Evolutionary conservation across 2,329 filamentous ascomycete species (phyloP), one percentile per base, ranked within the genome.

Genomic region (Colletotrichum liaoningense): DNA sequence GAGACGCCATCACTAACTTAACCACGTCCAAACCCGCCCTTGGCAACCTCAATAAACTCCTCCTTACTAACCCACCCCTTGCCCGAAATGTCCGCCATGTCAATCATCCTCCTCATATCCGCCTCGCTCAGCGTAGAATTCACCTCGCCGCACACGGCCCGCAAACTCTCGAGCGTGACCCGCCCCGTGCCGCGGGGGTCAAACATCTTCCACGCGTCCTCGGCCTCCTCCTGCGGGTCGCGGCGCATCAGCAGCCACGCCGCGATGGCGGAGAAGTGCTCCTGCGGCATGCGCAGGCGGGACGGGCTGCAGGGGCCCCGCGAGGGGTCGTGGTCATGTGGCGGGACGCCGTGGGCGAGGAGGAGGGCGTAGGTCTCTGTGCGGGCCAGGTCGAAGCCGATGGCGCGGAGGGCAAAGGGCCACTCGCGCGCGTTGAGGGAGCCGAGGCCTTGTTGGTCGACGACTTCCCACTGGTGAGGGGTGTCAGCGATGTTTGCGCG

Each of bases 351-450:
- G 82, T 97, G 92, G n/a, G 91, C 88, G 72, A 94, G 93, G 74
- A 99, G 89, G 75, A 97, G 91, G 58, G 89, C 86, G 79, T 96
- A 92, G 74, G 98, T 95, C 78, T 97, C 95, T 75, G 91, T 87
- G 83, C 98, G 98, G 72, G 94, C 90, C 63, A 98, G 88, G 79
- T 97, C 95, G 86, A 98, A 98, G 76, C 97, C 97, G 1, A 99
- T 91, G 4, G 97, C 97, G 82, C 97, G 97, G 79, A 98, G 92
- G 74, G 96, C 95, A 85, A 98, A 97, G 84, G 97, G 96, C 82
- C 98, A 94, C 85, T 99, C 97, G 86, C 98, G 97, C 87, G 98
- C 98, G 86, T 98, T 96, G 80, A 99, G 94, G 83, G 94, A 92
- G 59, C 92, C 90, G 85, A 98, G 95, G 82, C 97, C 96, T 88